These are phyloP conservation scores for Syzygium aqueum DNA, from an alignment of 345 rosid genomes.

Conservation along the genomic window DNA sequence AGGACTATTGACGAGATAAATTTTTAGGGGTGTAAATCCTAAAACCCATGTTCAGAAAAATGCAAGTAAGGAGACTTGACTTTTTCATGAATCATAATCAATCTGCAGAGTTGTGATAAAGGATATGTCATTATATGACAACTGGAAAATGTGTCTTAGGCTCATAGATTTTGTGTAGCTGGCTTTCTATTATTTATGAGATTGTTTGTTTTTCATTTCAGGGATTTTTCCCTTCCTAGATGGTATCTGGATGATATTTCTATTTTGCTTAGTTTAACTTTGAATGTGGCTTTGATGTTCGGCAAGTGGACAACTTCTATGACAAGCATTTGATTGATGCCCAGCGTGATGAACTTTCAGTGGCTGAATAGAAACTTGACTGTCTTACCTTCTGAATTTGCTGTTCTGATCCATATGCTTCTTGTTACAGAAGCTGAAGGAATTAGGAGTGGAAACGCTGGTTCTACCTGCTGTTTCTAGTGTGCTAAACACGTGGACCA, in stretches of 20 bases:
- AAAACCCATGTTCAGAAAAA: not conserved
- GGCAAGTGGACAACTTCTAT: not conserved
- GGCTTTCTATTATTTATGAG: not conserved
- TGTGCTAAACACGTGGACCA: conserved; percentile 56
- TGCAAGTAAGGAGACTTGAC: not conserved
- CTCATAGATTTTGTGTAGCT: not conserved
- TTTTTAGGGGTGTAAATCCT: not conserved
- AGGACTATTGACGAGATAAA: not conserved
- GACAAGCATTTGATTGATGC: not conserved
- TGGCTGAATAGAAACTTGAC: not conserved
- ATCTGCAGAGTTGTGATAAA: not conserved
- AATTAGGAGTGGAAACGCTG: conserved; percentile 65
- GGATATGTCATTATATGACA: not conserved
- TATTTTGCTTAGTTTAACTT: not conserved
- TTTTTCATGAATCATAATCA: not conserved
- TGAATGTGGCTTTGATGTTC: not conserved
- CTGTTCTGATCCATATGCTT: not conserved
- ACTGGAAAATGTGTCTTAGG: not conserved
- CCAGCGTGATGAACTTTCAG: not conserved
- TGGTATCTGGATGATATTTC: not conserved
- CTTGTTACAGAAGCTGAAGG: conserved; percentile 40
- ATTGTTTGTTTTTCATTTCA: not conserved
- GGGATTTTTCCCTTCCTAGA: not conserved
- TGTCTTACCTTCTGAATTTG: not conserved
- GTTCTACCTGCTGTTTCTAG: conserved; percentile 70